A percentile compares a stretch with the other conserved stretches of the same genome.
phyloP scores from a whole-genome alignment of 371 early-diverging fungal species.

The Circinella umbellata region DNA sequence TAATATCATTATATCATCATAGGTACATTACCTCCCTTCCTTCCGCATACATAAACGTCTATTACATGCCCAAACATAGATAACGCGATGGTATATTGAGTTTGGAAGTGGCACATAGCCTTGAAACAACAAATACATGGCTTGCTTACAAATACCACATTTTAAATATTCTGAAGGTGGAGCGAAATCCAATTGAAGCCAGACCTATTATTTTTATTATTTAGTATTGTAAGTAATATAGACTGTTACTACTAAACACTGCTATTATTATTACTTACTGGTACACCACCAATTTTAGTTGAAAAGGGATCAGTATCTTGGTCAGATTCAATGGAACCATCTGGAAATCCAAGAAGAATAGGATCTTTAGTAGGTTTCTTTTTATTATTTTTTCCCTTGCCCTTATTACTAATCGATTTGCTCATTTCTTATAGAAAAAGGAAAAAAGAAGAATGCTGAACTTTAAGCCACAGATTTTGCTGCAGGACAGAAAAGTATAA shows the following conservation, averaged over 20 bases:
- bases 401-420: conserved; percentile 2
- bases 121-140: conserved; percentile 73
- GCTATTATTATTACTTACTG: conserved; percentile 47
- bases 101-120: conserved; percentile 75
- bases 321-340: conserved; percentile 54
- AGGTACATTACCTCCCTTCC: conserved; percentile 58
- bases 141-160: conserved; percentile 50
- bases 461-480: not conserved
- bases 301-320: conserved; percentile 65
- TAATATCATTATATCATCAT: no score
- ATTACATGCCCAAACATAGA: conserved; percentile 85
- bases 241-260: no score
- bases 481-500: conserved; percentile 4
- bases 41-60: conserved; percentile 71
- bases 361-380: conserved; percentile 12
- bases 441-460: not conserved
- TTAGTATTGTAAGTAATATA: no score
- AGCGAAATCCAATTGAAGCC: conserved; percentile 35
- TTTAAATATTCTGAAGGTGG: conserved; percentile 27
- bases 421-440: conserved; percentile 4
- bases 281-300: conserved; percentile 75
- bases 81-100: conserved; percentile 75
- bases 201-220: conserved; percentile 27
- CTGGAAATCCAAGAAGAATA: conserved; percentile 69
- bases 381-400: conserved; percentile 18